Evolutionary conservation across 768 basidiomycete genomes (phyloP).

Genomic region (Lepiota brunneoincarnata): DNA sequence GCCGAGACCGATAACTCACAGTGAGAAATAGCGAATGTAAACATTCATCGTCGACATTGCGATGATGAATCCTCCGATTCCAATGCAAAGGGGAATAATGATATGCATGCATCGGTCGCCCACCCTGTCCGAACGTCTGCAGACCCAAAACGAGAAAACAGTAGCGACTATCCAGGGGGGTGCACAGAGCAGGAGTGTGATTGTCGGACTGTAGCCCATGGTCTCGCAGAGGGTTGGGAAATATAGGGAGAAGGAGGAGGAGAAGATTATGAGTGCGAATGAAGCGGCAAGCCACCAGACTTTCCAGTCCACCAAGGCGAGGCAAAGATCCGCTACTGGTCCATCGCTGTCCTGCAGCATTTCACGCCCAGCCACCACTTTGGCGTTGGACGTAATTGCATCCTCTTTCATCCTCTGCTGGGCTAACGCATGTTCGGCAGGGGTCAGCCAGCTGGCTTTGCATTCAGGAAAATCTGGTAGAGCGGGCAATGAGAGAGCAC

Average conservation of each 20-base stretch:
- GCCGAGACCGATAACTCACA: slow-evolving; percentile 33
- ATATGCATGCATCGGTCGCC: slow-evolving; percentile 76
- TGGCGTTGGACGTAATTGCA: slow-evolving; percentile 7
- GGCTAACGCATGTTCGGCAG: slow-evolving; percentile 55
- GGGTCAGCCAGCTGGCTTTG: slow-evolving; percentile 49
- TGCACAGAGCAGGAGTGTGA: slow-evolving; percentile 55
- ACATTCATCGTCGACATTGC: slow-evolving; percentile 62
- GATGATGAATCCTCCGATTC: slow-evolving; percentile 68
- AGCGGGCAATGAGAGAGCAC: slow-evolving; percentile 52
- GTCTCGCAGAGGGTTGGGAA: slow-evolving; percentile 73
- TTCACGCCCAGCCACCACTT: slow-evolving; percentile 20
- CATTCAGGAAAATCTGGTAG: slow-evolving; percentile 74
- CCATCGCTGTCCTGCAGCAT: slow-evolving; percentile 12
- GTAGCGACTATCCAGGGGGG: slow-evolving; percentile 68
- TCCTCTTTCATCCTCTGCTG: slow-evolving; percentile 64
- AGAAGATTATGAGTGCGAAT: slow-evolving; percentile 41
- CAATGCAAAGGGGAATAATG: slow-evolving; percentile 47
- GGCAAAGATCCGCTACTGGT: slow-evolving; percentile 39
- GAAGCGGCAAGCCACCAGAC: slow-evolving; percentile 58
- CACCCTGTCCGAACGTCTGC: slow-evolving; percentile 68
- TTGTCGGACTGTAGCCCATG: slow-evolving; percentile 58
- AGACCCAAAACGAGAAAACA: slow-evolving; percentile 48
- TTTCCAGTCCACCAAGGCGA: slow-evolving; percentile 69
- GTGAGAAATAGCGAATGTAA: slow-evolving; percentile 59
- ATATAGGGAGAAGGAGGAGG: slow-evolving; percentile 67